Conservation (phyloP, 2,329 filamentous ascomycete genomes). For the Trichoderma sp. region DNA sequence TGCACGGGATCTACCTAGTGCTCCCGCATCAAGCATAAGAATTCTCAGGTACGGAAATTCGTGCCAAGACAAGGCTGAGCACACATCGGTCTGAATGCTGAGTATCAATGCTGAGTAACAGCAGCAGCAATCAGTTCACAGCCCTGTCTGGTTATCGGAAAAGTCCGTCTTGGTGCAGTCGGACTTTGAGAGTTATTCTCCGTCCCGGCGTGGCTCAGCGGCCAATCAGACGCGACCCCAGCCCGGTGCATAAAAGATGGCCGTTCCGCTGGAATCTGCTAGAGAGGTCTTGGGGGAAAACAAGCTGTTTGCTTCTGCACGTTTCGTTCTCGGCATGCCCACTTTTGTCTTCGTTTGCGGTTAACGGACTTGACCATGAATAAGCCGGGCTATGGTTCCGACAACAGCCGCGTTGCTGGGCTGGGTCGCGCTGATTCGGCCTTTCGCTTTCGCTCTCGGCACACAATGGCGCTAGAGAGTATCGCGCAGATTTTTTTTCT, state of each 20-base stretch:
- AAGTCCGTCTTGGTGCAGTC: neutral
- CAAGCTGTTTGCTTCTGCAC: neutral
- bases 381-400: slow-evolving; percentile 5
- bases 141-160: neutral
- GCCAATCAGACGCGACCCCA: slow-evolving; percentile 1
- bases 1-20: slow-evolving; percentile 7
- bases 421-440: neutral
- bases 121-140: neutral
- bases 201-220: neutral
- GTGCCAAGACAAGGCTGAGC: neutral
- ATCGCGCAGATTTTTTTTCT: neutral
- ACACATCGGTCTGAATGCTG: neutral
- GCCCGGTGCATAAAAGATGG: slow-evolving; percentile 21
- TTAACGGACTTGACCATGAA: neutral
- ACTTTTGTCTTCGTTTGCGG: neutral
- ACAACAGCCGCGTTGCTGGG: neutral
- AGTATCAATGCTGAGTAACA: neutral
- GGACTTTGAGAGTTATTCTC: slow-evolving; percentile 20
- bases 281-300: neutral
- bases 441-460: neutral
- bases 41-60: neutral
- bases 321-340: neutral
- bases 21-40: neutral
- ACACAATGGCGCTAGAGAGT: neutral
- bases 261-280: slow-evolving; percentile 22